Base-by-base conservation (phyloP, 805 yeast genomes). In the Teunomyces panamensis region DNA sequence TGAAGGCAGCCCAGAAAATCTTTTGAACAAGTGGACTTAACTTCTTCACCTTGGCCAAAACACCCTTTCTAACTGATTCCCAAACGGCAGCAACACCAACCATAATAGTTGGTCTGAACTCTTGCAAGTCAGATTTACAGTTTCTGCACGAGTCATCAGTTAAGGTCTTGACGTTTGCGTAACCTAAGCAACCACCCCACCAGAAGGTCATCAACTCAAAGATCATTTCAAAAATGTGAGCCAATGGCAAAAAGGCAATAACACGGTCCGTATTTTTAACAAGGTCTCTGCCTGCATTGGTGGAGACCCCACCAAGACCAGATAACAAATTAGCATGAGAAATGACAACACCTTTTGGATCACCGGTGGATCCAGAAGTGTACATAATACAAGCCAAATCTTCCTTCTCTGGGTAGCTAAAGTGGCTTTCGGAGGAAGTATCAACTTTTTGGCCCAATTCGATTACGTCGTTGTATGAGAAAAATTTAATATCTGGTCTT, bases 61-160 rank as follows among this genome's bases (percentile, higher is more conserved):
- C 86, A 49, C 99, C 99, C 75, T 94, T 94, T 68, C 91, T 86
- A 51, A 94, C 89, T 33, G 86, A 78, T 75, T 94, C 99, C 96
- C 97, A 94, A 45, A 94, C 97, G 4, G 98, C 96, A 13, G 97
- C 97, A 48, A 94, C 99, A 68, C 97, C 99, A 55, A 90, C 97
- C 96, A 94, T 87, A 57, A 91, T 70, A 4, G 97, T 87, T 49
- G 99, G 99, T 66, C 83, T 78, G 70, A 90, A 87, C 61, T 86
- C 87, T 48, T 77, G 80, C 74, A 94, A 80, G 67, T 94, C 99
- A 60, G 97, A 92, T 48, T 79, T 72, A 74, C 96, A 90, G 72
- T 94, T 87, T 60, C 80, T 83, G 62, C 87, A 82, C 2, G 96
- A 88, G 1, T 78, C 73, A 54, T 87, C 96, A 16, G 96, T 83